Base-by-base conservation (phyloP, 345 rosid species). In the Gynandropsis gynandra region DNA sequence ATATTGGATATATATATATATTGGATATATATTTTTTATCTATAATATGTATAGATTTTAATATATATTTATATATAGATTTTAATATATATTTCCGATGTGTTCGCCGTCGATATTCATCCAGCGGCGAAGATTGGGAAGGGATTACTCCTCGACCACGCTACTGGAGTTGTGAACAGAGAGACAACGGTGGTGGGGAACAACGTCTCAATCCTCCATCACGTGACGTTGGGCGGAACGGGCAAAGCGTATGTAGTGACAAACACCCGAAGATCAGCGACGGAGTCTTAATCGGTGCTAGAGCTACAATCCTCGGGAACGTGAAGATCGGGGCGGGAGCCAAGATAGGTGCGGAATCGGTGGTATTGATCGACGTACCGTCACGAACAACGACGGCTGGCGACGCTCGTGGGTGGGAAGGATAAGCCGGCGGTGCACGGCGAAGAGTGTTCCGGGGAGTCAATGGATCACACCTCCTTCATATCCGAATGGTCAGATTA, bases 391-490 rank as follows among this genome's bases (percentile, higher is more conserved):
- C 96, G 1, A 96, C 86, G 0, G 96, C 87, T 10, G 0, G 98
- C 98, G 1, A 87, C 80, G 73, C 79, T 92, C 38, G 93, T 87
- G 0, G 95, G 96, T 53, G 92, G 96, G 14, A 92, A 87, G 64
- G 89, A 80, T 47, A 77, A 61, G 56, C 89, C 93, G 0, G 52
- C 79, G 1, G 72, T 31, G 61, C 72, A 64, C 29, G 54, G 61
- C 1, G 93, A 84, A 59, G 96, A 85, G 38, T 78, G 79, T 62
- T 93, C 96, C 0, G 95, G 95, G 58, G 96, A 92, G 61, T 79
- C 95, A 14, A 92, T 92, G 98, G 96, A 92, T 75, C 98, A 92
- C 32, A 92, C 96, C 47, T 92, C 95, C 0, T 89, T 85, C 62
- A 85, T 89, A 50, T 64, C 87, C 0, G 88, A 85, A 35, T 92